Evolutionary conservation across 78 protist species (phyloP).

Genomic region (Polysphondylium violaceum): DNA sequence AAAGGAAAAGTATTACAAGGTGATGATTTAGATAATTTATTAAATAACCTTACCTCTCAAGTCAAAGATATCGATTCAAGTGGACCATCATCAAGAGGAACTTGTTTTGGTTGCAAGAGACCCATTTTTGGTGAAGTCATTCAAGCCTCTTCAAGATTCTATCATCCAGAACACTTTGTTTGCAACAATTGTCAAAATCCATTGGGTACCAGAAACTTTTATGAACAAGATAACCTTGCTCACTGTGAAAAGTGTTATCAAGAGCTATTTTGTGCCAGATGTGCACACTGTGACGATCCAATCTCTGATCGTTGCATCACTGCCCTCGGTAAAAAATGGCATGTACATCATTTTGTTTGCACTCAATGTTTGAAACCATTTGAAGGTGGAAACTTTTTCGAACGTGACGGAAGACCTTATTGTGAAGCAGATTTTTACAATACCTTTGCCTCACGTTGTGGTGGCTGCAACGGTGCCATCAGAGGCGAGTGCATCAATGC

Average conservation of each 20-base stretch:
- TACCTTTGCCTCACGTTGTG: conserved; percentile 71
- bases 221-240: conserved; percentile 67
- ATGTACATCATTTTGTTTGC: conserved; percentile 82
- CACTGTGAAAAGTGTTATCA: conserved; percentile 84
- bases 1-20: conserved; percentile 44
- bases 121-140: conserved; percentile 85
- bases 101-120: conserved; percentile 75
- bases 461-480: conserved; percentile 73
- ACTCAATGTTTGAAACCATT: conserved; percentile 84
- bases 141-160: conserved; percentile 82
- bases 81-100: conserved; percentile 71
- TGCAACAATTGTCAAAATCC: conserved; percentile 80
- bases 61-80: conserved; percentile 60
- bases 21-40: conserved; percentile 78
- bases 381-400: conserved; percentile 82
- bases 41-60: conserved; percentile 66
- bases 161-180: conserved; percentile 83
- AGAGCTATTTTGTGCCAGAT: conserved; percentile 81
- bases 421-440: conserved; percentile 82
- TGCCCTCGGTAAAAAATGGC: conserved; percentile 87
- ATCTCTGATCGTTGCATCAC: conserved; percentile 82
- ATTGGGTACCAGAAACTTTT: conserved; percentile 76
- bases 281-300: conserved; percentile 86
- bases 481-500: conserved; percentile 87
- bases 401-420: conserved; percentile 84